These are phyloP conservation scores for Garcia nutans DNA, from an alignment of 345 rosid species.

Conservation along the genomic window DNA sequence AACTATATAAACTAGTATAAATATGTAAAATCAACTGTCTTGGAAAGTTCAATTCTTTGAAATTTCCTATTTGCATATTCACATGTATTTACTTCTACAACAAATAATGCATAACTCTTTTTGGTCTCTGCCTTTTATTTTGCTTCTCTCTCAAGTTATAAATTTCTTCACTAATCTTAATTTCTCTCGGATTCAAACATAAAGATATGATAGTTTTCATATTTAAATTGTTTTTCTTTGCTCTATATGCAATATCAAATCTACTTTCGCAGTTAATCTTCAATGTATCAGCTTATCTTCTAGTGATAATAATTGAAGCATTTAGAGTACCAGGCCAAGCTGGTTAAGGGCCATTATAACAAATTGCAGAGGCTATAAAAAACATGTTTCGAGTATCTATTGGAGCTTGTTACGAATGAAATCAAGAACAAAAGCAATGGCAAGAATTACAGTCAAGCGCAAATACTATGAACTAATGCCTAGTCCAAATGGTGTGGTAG, in stretches of 20 bases:
- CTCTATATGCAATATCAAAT: conserved; percentile 20
- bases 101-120: not conserved
- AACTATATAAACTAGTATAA: no score
- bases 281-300: conserved; percentile 15
- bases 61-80: no score
- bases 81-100: not conserved
- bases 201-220: conserved; percentile 28
- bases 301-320: conserved; percentile 34
- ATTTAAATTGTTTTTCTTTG: conserved; percentile 28
- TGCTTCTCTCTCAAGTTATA: conserved; percentile 13
- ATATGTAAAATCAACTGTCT: no score
- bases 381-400: conserved; percentile 19
- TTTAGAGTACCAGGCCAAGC: conserved; percentile 35
- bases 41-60: no score
- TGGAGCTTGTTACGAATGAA: conserved; percentile 22
- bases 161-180: not conserved
- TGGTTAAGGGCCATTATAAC: conserved; percentile 30
- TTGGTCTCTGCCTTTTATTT: not conserved
- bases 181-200: not conserved
- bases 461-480: no score
- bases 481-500: no score
- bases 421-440: no score
- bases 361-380: conserved; percentile 29
- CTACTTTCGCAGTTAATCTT: conserved; percentile 32
- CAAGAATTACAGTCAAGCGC: no score